Base-by-base conservation (phyloP, 2,329 filamentous ascomycete genomes). In the Ustulina deusta region DNA sequence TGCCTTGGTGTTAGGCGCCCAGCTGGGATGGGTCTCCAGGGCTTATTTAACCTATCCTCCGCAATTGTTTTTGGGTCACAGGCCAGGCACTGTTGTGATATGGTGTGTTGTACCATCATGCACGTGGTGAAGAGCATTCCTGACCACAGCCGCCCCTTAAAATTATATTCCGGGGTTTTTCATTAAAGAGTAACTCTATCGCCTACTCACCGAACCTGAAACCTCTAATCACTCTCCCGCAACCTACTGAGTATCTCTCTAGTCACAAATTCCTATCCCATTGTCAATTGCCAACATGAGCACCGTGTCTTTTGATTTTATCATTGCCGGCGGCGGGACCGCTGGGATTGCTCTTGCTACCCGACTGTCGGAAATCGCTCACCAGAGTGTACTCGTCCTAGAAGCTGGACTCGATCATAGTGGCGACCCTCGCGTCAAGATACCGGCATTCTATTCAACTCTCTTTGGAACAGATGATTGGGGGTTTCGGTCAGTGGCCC, bases 271-370 rank as follows among this genome's bases (percentile, higher is more conserved):
- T 32, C 32, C 15, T 20, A 25, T 15, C 17, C 1, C 6, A 13
- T n/a, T 40, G 2, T n/a, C 4, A 17, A 49, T 27, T 27, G 6
- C 1, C 40, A 25, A n/a, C 9, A 67, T 67, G 65, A 20, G 9
- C 20, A 22, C 36, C 1, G 60, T 60, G 4, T 38, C 40, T 34
- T 69, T 66, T 34, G 69, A 71, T 52, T 71, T 71, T 20, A 55
- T 71, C 6, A 63, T 71, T 27, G 66, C 29, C 7, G 69, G 69
- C 1, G 68, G 66, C 5, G 69, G 69, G 7, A 71, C 69, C 13
- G 69, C 66, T 6, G 66, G 69, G 1, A 52, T 69, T 48, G 57
- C 58, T 17, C 63, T 71, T n/a, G 69, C 69, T 32, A 6, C 29
- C 32, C 63, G 66, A 10, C 61, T 71, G 15, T 65, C 69, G 0